Conservation (phyloP, 441 rosid species). For the Gossypium schwendimanii region DNA sequence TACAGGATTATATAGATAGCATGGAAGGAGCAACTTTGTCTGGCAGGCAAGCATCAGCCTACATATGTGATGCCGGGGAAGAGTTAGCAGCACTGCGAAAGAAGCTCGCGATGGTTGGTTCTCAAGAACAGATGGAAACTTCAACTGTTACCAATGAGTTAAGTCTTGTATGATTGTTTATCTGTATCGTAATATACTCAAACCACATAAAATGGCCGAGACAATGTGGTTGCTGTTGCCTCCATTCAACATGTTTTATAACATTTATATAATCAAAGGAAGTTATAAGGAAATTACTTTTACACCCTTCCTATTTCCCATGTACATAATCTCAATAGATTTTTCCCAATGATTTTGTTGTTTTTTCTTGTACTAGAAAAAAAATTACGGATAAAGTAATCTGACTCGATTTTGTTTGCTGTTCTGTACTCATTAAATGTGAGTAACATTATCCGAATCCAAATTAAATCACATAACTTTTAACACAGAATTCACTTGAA, state of each 20-base stretch:
- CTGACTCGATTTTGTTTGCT: no score
- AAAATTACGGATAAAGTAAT: no score
- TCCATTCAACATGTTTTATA: not conserved
- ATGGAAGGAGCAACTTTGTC: slow-evolving; percentile 98
- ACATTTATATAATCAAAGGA: not conserved
- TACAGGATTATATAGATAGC: slow-evolving; percentile 95
- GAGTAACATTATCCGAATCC: not conserved
- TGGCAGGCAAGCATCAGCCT: slow-evolving; percentile 88
- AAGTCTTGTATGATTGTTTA: slow-evolving; percentile 44
- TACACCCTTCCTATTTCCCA: not conserved
- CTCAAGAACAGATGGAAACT: slow-evolving; percentile 22
- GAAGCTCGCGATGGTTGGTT: slow-evolving; percentile 33
- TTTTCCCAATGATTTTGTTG: not conserved
- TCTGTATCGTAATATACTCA: not conserved
- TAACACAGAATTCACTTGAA: not conserved
- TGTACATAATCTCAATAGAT: not conserved
- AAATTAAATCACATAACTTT: not conserved
- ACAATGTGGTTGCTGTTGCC: not conserved
- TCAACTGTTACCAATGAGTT: slow-evolving; percentile 41
- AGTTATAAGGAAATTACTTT: not conserved
- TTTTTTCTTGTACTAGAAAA: no score
- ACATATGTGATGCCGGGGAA: slow-evolving; percentile 74
- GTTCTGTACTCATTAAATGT: not conserved
- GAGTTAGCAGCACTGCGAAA: slow-evolving; percentile 61
- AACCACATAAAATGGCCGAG: not conserved